Evolutionary conservation across 768 basidiomycete species (phyloP), one percentile per base, ranked within the genome.

Genomic region (Leccinum imitatum): DNA sequence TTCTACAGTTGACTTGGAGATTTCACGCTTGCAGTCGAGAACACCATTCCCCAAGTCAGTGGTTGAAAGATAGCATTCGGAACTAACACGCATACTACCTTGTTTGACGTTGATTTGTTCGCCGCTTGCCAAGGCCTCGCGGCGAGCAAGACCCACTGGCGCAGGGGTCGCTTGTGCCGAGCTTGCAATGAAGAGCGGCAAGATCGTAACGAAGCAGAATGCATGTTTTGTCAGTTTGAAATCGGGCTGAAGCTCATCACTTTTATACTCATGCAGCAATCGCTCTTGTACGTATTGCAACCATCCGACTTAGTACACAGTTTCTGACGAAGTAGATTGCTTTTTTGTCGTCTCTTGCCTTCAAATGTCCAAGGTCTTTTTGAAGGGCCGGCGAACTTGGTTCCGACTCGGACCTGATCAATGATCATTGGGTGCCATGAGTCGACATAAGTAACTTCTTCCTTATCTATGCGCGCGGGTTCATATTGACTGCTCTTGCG

Each of bases 141-240:
- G 39, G 8, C 2, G n/a, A 35, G 31, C 39, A 2, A 44, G 48
- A 13, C 9, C 30, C 6, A 50, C 57, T 27, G 27, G 27, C 1
- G 8, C 27, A 53, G 60, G 48, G 17, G 7, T 2, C 9, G 46
- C 57, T 44, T 50, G 57, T 11, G 27, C 57, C 17, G 37, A 17
- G 15, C 60, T 59, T 9, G 31, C 8, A 8, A 59, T n/a, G 51
- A 48, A 48, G 44, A 60, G 35, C 19, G 37, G 35, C 37, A 59
- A 25, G 21, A 61, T 14, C 10, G 33, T 33, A 33, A 11, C 4
- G 27, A 47, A 31, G 30, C 7, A 53, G 8, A 50, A 31, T 9
- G 11, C 57, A 54, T 53, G 15, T 23, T 53, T 13, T 33, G 11
- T 33, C 9, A 33, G 11, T 33, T 33, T 33, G 4, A 5, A 33